These are phyloP conservation scores for Phytopythium montanum DNA, from an alignment of 352 stramenopile genomes.

Conservation along the genomic window DNA sequence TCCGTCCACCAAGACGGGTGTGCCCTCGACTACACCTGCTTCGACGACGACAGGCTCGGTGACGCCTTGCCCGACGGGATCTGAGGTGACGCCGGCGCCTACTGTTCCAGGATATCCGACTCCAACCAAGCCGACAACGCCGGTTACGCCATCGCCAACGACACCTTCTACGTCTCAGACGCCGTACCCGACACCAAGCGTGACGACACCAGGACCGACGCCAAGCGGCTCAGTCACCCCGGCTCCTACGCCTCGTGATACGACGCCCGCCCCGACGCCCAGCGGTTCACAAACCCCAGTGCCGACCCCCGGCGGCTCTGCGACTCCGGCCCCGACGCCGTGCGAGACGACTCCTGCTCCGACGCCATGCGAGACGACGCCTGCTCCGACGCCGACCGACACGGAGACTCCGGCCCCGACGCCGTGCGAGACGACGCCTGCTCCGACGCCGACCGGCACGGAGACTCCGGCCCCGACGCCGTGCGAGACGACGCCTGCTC, in stretches of 20 bases:
- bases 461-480: constrained; percentile 4
- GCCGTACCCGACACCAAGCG: too few relatives aligned
- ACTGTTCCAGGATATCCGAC: constrained; percentile 16
- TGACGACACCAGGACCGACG: too few relatives aligned
- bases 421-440: too few relatives aligned
- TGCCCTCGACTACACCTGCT: background rate
- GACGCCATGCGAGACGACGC: background rate
- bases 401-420: too few relatives aligned
- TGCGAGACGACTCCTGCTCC: background rate
- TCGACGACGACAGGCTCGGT: constrained; percentile 4
- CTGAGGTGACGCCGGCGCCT: constrained; percentile 3
- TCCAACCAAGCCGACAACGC: constrained; percentile 8
- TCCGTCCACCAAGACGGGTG: constrained; percentile 13
- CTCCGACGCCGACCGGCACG: background rate
- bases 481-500: background rate
- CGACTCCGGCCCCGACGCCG: constrained; percentile 2
- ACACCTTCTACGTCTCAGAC: too few relatives aligned
- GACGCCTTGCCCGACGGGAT: constrained; percentile 6
- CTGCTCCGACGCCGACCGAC: background rate
- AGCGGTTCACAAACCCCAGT: too few relatives aligned
- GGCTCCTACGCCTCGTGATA: background rate
- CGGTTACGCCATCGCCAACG: background rate
- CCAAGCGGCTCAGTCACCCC: background rate
- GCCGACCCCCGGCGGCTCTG: background rate
- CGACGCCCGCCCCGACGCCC: too few relatives aligned